These are phyloP conservation scores for Suhomyces bokatorum DNA, from an alignment of 1,139 yeast species.

Conservation along the genomic window DNA sequence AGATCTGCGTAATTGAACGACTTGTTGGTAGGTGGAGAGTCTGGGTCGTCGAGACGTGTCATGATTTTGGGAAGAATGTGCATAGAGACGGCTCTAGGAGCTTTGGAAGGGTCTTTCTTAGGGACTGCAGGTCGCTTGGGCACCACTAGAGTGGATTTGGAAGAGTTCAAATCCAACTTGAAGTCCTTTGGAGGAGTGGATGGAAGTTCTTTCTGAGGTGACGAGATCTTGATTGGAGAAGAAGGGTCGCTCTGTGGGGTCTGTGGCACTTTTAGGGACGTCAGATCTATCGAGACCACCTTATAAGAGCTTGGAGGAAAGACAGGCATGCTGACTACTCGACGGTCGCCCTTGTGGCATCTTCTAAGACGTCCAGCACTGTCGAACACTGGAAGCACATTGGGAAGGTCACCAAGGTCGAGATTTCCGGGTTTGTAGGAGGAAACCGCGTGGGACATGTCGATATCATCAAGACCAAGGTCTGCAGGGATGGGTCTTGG, in stretches of 20 bases:
- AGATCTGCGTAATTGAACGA: not conserved
- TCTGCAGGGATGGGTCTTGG: constrained; percentile 28
- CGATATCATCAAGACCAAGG: constrained; percentile 19
- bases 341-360: constrained; percentile 11
- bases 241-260: not conserved
- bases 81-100: constrained; percentile 16
- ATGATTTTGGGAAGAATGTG: constrained; percentile 11
- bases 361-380: constrained; percentile 26
- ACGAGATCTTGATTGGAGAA: not conserved
- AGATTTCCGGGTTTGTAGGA: constrained; percentile 31
- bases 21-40: not conserved
- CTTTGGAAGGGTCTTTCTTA: constrained; percentile 1
- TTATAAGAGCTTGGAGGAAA: not conserved
- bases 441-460: constrained; percentile 32
- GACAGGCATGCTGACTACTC: constrained; percentile 29
- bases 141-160: not conserved
- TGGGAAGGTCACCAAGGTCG: constrained; percentile 34
- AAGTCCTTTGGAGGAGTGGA: not conserved
- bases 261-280: not conserved
- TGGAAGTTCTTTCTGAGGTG: constrained; percentile 1
- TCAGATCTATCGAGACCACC: not conserved
- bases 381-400: constrained; percentile 29
- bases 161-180: not conserved
- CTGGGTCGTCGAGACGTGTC: not conserved
- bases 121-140: constrained; percentile 1